phyloP scores from a whole-genome alignment of 192 early-diverging fungal genomes.

The Coemansia sp. region DNA sequence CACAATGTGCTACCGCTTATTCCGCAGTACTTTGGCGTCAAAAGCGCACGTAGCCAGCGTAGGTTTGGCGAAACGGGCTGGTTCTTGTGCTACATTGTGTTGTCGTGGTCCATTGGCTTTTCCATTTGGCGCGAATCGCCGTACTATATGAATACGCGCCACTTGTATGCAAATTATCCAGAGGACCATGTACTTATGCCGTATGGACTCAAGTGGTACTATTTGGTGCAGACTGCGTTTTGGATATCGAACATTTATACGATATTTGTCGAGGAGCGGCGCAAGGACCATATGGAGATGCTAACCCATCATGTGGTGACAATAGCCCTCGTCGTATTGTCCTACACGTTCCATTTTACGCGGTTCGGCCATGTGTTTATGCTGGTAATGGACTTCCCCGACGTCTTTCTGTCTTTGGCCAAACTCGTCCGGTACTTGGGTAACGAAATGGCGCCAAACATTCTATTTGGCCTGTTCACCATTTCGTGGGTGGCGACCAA shows the following conservation, averaged over 20 bases:
- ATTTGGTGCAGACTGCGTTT: constrained; percentile 50
- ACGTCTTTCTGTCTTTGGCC: constrained; percentile 59
- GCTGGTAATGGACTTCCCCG: constrained; percentile 58
- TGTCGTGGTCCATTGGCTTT: constrained; percentile 44
- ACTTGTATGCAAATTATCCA: constrained; percentile 53
- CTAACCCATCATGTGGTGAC: constrained; percentile 58
- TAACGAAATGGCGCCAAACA: constrained; percentile 61
- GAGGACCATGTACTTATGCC: constrained; percentile 51
- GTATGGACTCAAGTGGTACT: constrained; percentile 54
- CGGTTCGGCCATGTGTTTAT: constrained; percentile 57
- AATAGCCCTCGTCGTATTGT: constrained; percentile 46
- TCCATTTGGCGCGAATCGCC: constrained; percentile 29
- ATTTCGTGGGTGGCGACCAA: constrained; percentile 75
- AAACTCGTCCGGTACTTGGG: constrained; percentile 78
- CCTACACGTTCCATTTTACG: constrained; percentile 57
- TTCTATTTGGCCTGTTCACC: constrained; percentile 72
- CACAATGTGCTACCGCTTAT: constrained; percentile 36
- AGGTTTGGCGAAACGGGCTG: constrained; percentile 60
- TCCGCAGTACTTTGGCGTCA: constrained; percentile 24
- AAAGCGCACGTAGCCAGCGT: constrained; percentile 18
- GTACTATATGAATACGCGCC: constrained; percentile 52
- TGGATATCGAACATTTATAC: constrained; percentile 55
- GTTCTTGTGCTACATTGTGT: constrained; percentile 48
- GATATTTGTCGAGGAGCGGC: constrained; percentile 55
- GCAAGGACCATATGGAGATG: constrained; percentile 56